These are phyloP conservation scores for Trichosporon sp. DNA, from an alignment of 1,284 basidiomycete species.

Conservation along the genomic window DNA sequence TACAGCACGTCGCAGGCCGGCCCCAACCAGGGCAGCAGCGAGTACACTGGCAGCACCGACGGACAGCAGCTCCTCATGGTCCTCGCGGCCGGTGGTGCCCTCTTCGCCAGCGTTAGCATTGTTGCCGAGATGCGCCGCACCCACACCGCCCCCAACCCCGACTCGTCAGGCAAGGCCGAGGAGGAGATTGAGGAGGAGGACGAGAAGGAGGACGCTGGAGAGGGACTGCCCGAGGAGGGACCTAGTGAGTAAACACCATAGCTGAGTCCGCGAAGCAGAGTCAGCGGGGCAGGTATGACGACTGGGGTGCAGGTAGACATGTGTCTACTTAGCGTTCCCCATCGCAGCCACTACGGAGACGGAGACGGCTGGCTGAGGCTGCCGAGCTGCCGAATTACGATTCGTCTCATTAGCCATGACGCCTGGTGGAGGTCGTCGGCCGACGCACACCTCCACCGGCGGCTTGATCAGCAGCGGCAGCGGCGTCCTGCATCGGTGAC, in stretches of 20 bases:
- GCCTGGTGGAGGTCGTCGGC: background rate
- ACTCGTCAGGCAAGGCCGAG: background rate
- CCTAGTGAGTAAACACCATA: background rate
- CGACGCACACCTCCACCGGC: background rate
- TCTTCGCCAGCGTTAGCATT: background rate
- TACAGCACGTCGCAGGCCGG: background rate
- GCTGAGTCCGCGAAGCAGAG: too few species aligned
- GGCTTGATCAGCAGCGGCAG: background rate
- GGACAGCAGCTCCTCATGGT: background rate
- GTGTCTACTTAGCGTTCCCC: too few species aligned
- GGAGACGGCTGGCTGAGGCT: background rate
- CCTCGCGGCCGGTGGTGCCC: constrained; percentile 1
- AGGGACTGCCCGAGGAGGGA: constrained; percentile 3
- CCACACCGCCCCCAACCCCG: background rate
- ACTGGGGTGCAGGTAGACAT: too few species aligned
- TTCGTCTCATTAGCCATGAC: too few species aligned
- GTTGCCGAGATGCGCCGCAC: background rate
- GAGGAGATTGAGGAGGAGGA: constrained; percentile 5
- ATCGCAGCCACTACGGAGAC: background rate
- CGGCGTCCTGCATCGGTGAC: too few species aligned
- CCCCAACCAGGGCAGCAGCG: background rate
- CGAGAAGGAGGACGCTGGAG: constrained; percentile 7
- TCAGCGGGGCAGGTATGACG: too few species aligned
- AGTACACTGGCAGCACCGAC: background rate
- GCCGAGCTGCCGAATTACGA: too few species aligned